phyloP scores from a whole-genome alignment of 176 grass and related monocot species.

The Avena sativa region DNA sequence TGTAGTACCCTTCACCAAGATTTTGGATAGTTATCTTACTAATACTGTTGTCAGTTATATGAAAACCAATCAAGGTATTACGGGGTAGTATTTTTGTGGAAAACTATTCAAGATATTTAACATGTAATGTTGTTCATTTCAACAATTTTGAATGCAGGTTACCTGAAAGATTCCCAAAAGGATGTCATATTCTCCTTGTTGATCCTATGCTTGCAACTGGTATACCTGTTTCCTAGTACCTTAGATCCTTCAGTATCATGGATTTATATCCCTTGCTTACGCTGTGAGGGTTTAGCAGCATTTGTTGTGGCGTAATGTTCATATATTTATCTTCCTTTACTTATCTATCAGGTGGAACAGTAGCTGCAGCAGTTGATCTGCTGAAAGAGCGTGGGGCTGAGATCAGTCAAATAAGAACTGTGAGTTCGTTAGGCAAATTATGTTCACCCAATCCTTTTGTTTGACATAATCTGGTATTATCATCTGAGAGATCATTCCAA shows the following conservation, averaged over 20 bases:
- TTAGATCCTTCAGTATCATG: not conserved
- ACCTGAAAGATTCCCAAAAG: conserved; percentile 65
- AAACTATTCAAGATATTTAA: not conserved
- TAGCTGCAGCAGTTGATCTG: conserved; percentile 69
- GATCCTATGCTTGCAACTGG: conserved; percentile 91
- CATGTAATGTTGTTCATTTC: not conserved
- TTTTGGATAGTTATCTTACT: not conserved
- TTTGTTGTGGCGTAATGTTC: not conserved
- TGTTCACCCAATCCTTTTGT: conserved; percentile 16
- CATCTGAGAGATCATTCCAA: not conserved
- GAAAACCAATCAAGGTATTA: not conserved
- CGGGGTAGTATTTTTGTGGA: not conserved
- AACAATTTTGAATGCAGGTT: conserved; percentile 51
- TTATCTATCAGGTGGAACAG: conserved; percentile 59
- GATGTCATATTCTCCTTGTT: conserved; percentile 56
- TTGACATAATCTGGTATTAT: conserved; percentile 5
- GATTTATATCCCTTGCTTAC: not conserved
- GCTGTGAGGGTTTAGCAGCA: not conserved
- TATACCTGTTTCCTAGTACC: conserved; percentile 31
- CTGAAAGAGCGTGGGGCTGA: conserved; percentile 65
- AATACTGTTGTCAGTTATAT: not conserved
- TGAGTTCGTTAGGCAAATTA: conserved; percentile 46
- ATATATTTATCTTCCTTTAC: conserved; percentile 22
- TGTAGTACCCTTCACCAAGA: not conserved
- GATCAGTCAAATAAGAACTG: conserved; percentile 66